Base-by-base conservation (phyloP, 2,329 filamentous ascomycete species). In the Aspergillus sp. region DNA sequence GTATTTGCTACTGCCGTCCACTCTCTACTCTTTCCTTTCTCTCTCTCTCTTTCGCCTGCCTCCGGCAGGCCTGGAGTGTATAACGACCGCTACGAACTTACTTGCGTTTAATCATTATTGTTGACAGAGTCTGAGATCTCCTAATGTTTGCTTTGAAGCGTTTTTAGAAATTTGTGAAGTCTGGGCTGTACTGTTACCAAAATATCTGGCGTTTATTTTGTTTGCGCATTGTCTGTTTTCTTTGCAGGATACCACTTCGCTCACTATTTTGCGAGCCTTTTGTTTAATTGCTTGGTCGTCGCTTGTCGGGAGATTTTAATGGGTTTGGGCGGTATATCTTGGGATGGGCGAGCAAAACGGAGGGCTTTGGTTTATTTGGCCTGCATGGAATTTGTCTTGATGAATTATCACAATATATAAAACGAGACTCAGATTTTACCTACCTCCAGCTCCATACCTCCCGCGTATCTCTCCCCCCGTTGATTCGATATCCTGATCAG, bases 181-280 rank as follows among this genome's bases (percentile, higher is more conserved):
- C 66, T 67, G 69, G 59, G 58, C 50, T 62, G 64, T 61, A 60
- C 58, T 48, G 44, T 64, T 61, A 57, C 60, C 63, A 65, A 64
- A 56, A 42, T 63, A 57, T 39, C 44, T 64, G 66, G 70, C 65
- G 68, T 68, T 61, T 49, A 40, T 48, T 59, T 58, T 57, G 44
- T 60, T 48, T 50, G 41, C 47, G 59, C 13, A 59, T 51, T 63
- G 56, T 59, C 30, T 55, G 57, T 19, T 64, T 60, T 64, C 56
- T 63, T 61, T 60, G 58, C 59, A 61, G 67, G 68, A 72, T 73
- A 72, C 69, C 70, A 70, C 65, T 51, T 61, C 62, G 57, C 56
- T 67, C 61, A 58, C 62, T 64, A 54, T 49, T 61, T 53, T 15
- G 12, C 50, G 27, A 34, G 27, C 19, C 5, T 62, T 51, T 41